phyloP scores from a whole-genome alignment of 2,329 filamentous ascomycete species.

The Aspergillus caelatus region DNA sequence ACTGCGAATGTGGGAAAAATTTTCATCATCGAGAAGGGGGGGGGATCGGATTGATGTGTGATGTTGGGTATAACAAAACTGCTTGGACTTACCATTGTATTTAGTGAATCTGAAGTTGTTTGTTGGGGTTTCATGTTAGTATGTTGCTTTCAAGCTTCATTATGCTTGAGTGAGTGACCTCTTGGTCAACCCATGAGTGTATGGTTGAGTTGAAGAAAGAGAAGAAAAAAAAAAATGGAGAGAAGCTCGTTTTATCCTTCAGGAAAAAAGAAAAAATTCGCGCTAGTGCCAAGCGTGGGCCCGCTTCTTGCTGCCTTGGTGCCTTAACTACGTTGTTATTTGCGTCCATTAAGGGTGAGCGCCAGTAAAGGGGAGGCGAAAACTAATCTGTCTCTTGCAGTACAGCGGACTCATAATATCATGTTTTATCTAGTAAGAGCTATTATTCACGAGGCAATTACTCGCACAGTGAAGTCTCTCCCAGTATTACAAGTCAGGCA shows the following conservation, averaged over 20 bases:
- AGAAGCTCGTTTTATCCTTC: conserved; percentile 6
- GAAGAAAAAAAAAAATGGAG: not conserved
- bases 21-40: conserved; percentile 40
- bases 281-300: conserved; percentile 9
- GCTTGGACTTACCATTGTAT: not conserved
- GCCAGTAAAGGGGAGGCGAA: not conserved
- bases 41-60: not conserved
- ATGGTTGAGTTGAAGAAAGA: not conserved
- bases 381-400: not conserved
- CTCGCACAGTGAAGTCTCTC: not conserved
- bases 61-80: not conserved
- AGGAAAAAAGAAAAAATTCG: conserved; percentile 7
- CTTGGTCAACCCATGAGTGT: not conserved
- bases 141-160: conserved; percentile 7
- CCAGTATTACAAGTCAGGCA: not conserved
- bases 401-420: not conserved
- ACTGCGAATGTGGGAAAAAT: conserved; percentile 47
- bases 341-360: not conserved
- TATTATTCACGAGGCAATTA: not conserved
- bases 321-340: conserved; percentile 4
- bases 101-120: not conserved
- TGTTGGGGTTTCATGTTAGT: not conserved
- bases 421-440: not conserved
- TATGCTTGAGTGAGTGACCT: conserved; percentile 1
- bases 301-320: conserved; percentile 7